Percentiles rank a stretch among this genome's conserved stretches.
Conservation (phyloP, 1,284 basidiomycete species). For the Cutaneotrichosporon spelunceum region DNA sequence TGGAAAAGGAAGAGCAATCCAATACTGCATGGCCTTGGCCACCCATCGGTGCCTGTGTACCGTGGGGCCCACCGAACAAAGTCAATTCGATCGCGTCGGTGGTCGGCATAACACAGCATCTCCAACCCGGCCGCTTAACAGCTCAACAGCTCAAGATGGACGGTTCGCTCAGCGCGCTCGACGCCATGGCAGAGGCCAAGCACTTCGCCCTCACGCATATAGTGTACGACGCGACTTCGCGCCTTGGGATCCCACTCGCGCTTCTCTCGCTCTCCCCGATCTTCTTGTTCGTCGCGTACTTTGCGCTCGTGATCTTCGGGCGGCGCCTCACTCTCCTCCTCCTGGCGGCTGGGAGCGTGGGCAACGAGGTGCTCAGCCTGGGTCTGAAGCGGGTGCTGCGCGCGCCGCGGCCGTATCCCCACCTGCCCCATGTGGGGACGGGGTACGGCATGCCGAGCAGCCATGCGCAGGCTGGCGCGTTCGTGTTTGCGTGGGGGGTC, state of each 20-base stretch:
- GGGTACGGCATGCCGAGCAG: slow-evolving; percentile 51
- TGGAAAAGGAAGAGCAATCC: background rate
- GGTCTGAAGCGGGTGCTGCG: slow-evolving; percentile 35
- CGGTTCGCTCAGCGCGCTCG: background rate
- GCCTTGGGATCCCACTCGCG: slow-evolving; percentile 45
- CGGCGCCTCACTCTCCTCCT: slow-evolving; percentile 40
- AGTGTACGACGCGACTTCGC: slow-evolving; percentile 42
- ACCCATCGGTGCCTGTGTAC: background rate
- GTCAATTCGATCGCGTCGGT: background rate
- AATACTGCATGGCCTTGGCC: slow-evolving; percentile 6
- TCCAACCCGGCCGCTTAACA: no score
- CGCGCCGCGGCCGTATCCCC: slow-evolving; percentile 24
- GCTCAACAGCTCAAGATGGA: background rate
- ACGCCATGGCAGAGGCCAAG: slow-evolving; percentile 24
- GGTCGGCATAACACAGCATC: background rate
- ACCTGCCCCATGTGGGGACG: slow-evolving; percentile 31
- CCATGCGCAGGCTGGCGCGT: slow-evolving; percentile 48
- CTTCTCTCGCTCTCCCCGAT: slow-evolving; percentile 49
- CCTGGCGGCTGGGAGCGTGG: slow-evolving; percentile 39
- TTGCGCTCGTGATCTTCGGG: slow-evolving; percentile 45
- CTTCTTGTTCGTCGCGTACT: slow-evolving; percentile 52
- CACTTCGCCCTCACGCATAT: slow-evolving; percentile 48
- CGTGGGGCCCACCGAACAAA: background rate
- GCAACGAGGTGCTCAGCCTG: slow-evolving; percentile 42
- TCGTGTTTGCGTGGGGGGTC: slow-evolving; percentile 42